Base-by-base conservation (phyloP, 169 alveolate species). In the Theileria luwenshuni region DNA sequence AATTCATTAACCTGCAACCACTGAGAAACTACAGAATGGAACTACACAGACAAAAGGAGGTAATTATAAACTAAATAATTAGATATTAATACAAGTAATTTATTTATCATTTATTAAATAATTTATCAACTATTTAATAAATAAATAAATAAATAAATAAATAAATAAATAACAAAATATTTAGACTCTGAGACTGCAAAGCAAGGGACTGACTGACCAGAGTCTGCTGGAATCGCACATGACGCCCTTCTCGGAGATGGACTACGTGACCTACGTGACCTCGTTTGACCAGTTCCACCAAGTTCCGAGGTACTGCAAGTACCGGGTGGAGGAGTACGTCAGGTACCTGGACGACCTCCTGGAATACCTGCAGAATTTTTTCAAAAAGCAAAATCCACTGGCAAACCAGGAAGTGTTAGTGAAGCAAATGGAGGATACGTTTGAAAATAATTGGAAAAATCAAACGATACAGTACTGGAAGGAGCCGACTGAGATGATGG, bases 231-330 rank as follows among this genome's bases (percentile, higher is more conserved):
- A 79, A 28, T 60, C 79, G 23, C 77, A 86, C 54, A 56, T 76
- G 42, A 42, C 61, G 21, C 72, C 86, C n/a, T 90, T 90, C 48
- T 75, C 71, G 30, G 95, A 86, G 62, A 85, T 90, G 43, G 95
- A 88, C 48, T 81, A 83, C 60, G 93, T 77, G 13, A 83, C 93
- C 0, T 92, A 92, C 19, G 71, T 92, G 54, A 84, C 73, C 8
- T 74, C 65, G 45, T 92, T 83, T 63, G 91, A 90, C 43, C 72
- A 89, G 42, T 91, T 91, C 61, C 75, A 72, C 30, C 76, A 71
- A 23, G 83, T 90, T 38, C 95, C 96, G 30, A 69, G 96, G 30
- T 86, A 90, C 77, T 92, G 93, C 74, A 92, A 92, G 74, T 92
- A 92, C 69, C 59, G 86, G 61, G 87, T 74, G 52, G 67, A 45